Conservation (phyloP, 2,329 filamentous ascomycete genomes). For the Botrytis paeoniae region DNA sequence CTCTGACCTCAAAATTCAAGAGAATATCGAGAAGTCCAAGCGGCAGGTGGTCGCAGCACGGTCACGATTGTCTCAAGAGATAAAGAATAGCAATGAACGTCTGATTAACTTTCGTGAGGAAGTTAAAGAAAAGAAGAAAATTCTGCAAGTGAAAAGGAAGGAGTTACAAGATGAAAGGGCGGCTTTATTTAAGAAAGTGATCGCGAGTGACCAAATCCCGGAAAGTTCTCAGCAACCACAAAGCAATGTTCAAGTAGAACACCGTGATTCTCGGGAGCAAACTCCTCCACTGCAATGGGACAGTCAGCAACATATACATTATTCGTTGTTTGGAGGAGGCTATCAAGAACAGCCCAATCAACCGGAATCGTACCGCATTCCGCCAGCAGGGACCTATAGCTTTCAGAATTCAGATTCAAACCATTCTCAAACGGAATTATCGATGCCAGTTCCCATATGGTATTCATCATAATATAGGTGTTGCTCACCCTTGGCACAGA, state of each 20-base stretch:
- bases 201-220: no score
- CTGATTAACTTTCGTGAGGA: background rate
- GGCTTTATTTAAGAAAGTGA: background rate
- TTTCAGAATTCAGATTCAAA: background rate
- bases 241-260: background rate
- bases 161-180: conserved; percentile 14
- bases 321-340: conserved; percentile 7
- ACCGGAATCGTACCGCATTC: background rate
- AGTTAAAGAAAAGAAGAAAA: background rate
- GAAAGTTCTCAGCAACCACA: background rate
- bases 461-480: background rate
- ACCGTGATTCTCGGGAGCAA: background rate
- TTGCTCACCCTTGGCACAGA: background rate
- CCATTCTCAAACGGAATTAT: background rate
- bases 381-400: background rate
- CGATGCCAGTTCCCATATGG: conserved; percentile 6
- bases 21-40: conserved; percentile 47
- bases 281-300: background rate
- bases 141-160: background rate
- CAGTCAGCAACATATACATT: conserved; percentile 10
- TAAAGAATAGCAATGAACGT: background rate
- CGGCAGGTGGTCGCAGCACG: conserved; percentile 1
- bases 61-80: conserved; percentile 8
- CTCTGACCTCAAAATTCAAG: conserved; percentile 50
- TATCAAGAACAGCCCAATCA: background rate